Evolutionary conservation across 108 stramenopile genomes (phyloP).

Genomic region (Stephanodiscus minutulus): DNA sequence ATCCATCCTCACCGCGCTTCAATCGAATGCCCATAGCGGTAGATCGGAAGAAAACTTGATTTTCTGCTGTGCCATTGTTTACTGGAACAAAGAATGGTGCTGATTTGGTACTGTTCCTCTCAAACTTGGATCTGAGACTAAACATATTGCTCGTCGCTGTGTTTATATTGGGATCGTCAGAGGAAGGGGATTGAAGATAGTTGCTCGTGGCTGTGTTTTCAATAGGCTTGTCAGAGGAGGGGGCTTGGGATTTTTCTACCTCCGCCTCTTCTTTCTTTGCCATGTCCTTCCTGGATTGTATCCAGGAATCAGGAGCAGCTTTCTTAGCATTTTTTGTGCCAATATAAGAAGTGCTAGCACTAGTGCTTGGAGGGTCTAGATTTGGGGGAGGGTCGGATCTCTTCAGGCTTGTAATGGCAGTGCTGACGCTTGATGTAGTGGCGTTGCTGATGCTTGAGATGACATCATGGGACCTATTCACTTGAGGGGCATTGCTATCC

Average conservation of each 20-base stretch:
- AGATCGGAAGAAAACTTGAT: conserved; percentile 42
- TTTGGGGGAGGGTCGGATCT: conserved; percentile 10
- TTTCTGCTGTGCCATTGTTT: conserved; percentile 12
- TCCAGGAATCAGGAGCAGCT: conserved; percentile 8
- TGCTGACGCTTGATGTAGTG: no score
- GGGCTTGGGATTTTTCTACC: not conserved
- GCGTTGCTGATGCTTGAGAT: not conserved
- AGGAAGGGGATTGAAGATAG: not conserved
- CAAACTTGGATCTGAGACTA: conserved; percentile 16
- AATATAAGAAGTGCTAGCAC: not conserved
- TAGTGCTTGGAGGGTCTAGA: conserved; percentile 30
- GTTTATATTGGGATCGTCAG: not conserved
- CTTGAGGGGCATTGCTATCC: conserved; percentile 21
- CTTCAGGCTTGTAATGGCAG: no score
- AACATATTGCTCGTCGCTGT: not conserved
- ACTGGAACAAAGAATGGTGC: conserved; percentile 1
- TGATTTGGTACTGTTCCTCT: conserved; percentile 1
- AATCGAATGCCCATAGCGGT: conserved; percentile 45
- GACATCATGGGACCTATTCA: not conserved
- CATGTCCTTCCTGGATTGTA: not conserved
- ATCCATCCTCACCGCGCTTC: conserved; percentile 49
- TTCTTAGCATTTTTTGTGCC: conserved; percentile 16
- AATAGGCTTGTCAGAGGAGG: not conserved
- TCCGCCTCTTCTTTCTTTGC: conserved; percentile 1
- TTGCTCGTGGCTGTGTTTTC: not conserved